phyloP scores from a whole-genome alignment of 192 early-diverging fungal genomes.

The Tieghemiomyces parasiticus region DNA sequence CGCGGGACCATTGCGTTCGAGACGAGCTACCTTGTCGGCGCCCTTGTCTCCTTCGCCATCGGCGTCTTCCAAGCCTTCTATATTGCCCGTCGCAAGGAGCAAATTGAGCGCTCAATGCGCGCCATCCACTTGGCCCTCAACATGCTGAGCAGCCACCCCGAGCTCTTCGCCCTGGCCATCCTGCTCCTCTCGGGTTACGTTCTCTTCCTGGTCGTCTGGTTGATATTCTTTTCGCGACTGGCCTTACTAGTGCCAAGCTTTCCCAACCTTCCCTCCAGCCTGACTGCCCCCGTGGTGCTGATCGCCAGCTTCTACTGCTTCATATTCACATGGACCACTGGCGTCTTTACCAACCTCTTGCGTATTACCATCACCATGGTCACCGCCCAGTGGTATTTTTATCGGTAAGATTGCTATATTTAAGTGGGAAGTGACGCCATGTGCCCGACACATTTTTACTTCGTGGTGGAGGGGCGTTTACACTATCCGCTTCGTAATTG shows the following conservation, averaged over 20 bases:
- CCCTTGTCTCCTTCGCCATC: constrained; percentile 2
- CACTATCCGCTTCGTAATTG: too few species aligned
- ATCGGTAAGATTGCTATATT: too few species aligned
- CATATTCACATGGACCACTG: constrained; percentile 9
- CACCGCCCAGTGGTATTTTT: constrained; percentile 11
- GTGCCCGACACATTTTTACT: too few species aligned
- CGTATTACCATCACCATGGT: constrained; percentile 10
- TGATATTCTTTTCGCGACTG: constrained; percentile 7
- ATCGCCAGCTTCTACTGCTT: not conserved
- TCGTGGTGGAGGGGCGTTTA: too few species aligned
- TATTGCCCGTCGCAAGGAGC: not conserved
- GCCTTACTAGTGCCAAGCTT: not conserved
- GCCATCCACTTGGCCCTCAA: not conserved
- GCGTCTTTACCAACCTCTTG: constrained; percentile 8
- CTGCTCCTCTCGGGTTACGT: constrained; percentile 6
- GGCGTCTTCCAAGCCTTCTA: constrained; percentile 1
- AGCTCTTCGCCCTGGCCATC: constrained; percentile 9
- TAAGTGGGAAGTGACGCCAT: too few species aligned
- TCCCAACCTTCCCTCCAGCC: not conserved
- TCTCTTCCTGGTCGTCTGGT: constrained; percentile 1
- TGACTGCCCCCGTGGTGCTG: not conserved
- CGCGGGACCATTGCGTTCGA: not conserved
- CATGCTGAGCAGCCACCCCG: not conserved
- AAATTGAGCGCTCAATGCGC: not conserved
- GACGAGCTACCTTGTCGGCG: constrained; percentile 1